These are phyloP conservation scores for Malus hybrid DNA, from an alignment of 331 rosid species.

Conservation along the genomic window DNA sequence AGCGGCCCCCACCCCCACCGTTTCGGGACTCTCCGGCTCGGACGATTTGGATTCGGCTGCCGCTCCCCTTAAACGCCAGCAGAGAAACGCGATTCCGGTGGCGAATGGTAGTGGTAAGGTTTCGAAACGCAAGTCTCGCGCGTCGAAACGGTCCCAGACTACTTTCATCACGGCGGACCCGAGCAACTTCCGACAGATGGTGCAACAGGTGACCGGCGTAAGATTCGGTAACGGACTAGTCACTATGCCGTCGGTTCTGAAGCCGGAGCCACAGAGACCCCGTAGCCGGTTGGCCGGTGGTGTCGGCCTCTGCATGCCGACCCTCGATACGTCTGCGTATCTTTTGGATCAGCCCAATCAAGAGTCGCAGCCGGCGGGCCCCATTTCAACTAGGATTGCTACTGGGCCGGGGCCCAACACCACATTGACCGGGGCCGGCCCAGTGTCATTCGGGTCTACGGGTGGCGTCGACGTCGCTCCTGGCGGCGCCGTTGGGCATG, in stretches of 20 bases:
- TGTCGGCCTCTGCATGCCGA: conserved; percentile 46
- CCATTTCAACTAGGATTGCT: conserved; percentile 4
- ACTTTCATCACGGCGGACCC: conserved; percentile 90
- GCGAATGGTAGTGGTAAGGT: conserved; percentile 28
- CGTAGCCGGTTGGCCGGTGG: conserved; percentile 5
- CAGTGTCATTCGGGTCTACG: conserved; percentile 10
- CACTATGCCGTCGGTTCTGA: conserved; percentile 35
- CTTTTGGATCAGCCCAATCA: conserved; percentile 43
- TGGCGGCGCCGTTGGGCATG: not conserved
- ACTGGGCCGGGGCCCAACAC: not conserved
- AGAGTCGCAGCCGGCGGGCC: conserved; percentile 6
- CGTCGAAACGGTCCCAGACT: conserved; percentile 70
- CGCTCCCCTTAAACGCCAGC: conserved; percentile 26
- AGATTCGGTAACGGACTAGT: conserved; percentile 25
- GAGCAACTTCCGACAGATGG: conserved; percentile 84
- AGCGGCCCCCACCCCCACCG: conserved; percentile 34
- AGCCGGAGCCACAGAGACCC: conserved; percentile 73
- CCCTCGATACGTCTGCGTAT: conserved; percentile 83
- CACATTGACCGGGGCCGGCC: conserved; percentile 6
- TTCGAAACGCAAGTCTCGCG: conserved; percentile 65
- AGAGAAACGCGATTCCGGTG: not conserved
- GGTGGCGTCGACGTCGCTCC: conserved; percentile 4
- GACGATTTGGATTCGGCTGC: conserved; percentile 40
- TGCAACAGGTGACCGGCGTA: conserved; percentile 87
- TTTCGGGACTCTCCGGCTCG: conserved; percentile 55